phyloP scores from a whole-genome alignment of 2,329 filamentous ascomycete species.

The Myotisia sp. region DNA sequence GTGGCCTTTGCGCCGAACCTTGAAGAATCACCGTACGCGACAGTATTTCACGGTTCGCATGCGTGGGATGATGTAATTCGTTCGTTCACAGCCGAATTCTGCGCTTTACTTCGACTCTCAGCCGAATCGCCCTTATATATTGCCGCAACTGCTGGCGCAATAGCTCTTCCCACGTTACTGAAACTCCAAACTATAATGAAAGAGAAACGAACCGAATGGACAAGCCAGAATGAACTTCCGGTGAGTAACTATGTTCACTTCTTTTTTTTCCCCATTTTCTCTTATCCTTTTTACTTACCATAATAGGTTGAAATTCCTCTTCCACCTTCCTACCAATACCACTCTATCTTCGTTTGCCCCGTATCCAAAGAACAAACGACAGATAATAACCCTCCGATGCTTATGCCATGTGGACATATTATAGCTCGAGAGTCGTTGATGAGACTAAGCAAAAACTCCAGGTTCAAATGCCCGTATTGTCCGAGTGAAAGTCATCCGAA shows the following conservation, averaged over 20 bases:
- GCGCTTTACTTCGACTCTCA: constrained; percentile 74
- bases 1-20: constrained; percentile 69
- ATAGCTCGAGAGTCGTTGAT: constrained; percentile 73
- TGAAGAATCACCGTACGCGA: constrained; percentile 58
- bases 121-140: constrained; percentile 88
- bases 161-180: constrained; percentile 74
- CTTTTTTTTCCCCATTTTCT: constrained; percentile 2
- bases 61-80: constrained; percentile 71
- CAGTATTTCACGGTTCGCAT: constrained; percentile 58
- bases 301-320: constrained; percentile 49
- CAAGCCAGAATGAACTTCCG: constrained; percentile 74
- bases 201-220: constrained; percentile 88
- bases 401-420: constrained; percentile 90
- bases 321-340: constrained; percentile 57
- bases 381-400: constrained; percentile 85
- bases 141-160: constrained; percentile 79
- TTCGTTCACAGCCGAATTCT: constrained; percentile 92
- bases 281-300: constrained; percentile 4
- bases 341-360: constrained; percentile 94
- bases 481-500: constrained; percentile 65
- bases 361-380: constrained; percentile 95
- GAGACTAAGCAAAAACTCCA: constrained; percentile 59
- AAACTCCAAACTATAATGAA: constrained; percentile 82
- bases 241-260: constrained; percentile 41
- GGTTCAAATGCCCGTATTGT: constrained; percentile 95